phyloP scores from a whole-genome alignment of 768 basidiomycete species.

The Clavaria fumosa region DNA sequence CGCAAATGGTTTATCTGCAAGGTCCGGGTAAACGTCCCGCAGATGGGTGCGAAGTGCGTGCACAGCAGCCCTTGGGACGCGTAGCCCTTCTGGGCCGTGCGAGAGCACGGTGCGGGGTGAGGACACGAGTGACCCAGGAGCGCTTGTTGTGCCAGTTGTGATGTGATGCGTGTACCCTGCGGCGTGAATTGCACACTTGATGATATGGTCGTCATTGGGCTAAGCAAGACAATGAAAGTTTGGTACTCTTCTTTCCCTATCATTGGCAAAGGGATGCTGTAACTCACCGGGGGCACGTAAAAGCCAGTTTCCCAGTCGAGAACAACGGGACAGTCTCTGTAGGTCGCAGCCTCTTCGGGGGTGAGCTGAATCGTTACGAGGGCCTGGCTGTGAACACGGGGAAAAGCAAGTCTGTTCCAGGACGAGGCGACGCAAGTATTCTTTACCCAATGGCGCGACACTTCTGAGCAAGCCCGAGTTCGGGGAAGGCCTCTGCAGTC shows the following conservation, averaged over 20 bases:
- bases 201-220: conserved; percentile 51
- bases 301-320: conserved; percentile 61
- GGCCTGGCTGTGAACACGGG: conserved; percentile 41
- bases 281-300: conserved; percentile 69
- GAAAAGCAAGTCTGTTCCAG: background rate
- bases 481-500: conserved; percentile 69
- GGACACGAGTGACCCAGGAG: too few species aligned
- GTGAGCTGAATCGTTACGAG: conserved; percentile 68
- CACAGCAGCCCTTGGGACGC: conserved; percentile 48
- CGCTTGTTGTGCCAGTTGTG: conserved; percentile 18
- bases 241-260: background rate
- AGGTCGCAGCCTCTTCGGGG: conserved; percentile 46
- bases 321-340: conserved; percentile 50
- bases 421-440: background rate
- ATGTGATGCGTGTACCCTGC: conserved; percentile 46
- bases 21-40: conserved; percentile 51
- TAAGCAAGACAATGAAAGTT: conserved; percentile 16
- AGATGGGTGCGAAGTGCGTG: conserved; percentile 36
- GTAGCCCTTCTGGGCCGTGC: conserved; percentile 39
- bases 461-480: conserved; percentile 29
- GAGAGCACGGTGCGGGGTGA: conserved; percentile 61
- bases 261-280: conserved; percentile 1
- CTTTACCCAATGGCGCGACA: conserved; percentile 73
- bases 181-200: conserved; percentile 70
- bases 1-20: conserved; percentile 56